Percentiles rank a stretch among this genome's conserved stretches.
These are phyloP conservation scores for Tulasnella sp. DNA, from an alignment of 768 basidiomycete genomes.

Conservation along the genomic window DNA sequence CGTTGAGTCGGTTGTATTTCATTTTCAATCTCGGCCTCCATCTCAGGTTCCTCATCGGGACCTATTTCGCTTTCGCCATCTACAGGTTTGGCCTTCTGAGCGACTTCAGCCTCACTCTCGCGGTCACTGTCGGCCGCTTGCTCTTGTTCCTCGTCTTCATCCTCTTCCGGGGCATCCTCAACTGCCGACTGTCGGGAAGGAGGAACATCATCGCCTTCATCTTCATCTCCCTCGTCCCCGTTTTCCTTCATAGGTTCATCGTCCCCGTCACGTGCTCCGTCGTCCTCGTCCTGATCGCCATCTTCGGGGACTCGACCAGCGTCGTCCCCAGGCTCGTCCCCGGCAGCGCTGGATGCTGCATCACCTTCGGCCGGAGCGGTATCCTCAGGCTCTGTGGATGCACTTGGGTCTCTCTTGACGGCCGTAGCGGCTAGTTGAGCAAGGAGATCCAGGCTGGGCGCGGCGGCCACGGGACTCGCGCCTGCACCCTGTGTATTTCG, in stretches of 20 bases:
- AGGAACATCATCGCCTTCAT: not conserved
- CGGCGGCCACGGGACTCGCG: not conserved
- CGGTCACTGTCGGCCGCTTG: conserved; percentile 27
- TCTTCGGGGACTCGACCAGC: not conserved
- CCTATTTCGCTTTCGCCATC: conserved; percentile 24
- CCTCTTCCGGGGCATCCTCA: conserved; percentile 27
- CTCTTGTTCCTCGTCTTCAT: conserved; percentile 24
- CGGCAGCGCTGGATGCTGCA: conserved; percentile 1
- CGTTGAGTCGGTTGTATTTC: conserved; percentile 77
- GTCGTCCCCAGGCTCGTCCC: not conserved
- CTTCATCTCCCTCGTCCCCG: conserved; percentile 12
- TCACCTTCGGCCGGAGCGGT: not conserved
- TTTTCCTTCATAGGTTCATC: conserved; percentile 7
- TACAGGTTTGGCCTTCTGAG: not conserved
- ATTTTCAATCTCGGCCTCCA: conserved; percentile 35
- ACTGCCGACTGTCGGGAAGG: not conserved
- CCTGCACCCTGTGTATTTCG: not conserved
- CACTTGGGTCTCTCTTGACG: not conserved
- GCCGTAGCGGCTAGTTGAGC: not conserved
- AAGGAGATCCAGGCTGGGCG: conserved; percentile 1
- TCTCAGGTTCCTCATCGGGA: conserved; percentile 33
- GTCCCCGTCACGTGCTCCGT: conserved; percentile 29
- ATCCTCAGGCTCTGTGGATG: not conserved
- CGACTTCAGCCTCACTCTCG: conserved; percentile 21
- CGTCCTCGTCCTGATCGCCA: conserved; percentile 14